Percentiles rank a stretch among this genome's conserved stretches.
Evolutionary conservation across 2,329 filamentous ascomycete species (phyloP).

Genomic region (Fusarium clavum): DNA sequence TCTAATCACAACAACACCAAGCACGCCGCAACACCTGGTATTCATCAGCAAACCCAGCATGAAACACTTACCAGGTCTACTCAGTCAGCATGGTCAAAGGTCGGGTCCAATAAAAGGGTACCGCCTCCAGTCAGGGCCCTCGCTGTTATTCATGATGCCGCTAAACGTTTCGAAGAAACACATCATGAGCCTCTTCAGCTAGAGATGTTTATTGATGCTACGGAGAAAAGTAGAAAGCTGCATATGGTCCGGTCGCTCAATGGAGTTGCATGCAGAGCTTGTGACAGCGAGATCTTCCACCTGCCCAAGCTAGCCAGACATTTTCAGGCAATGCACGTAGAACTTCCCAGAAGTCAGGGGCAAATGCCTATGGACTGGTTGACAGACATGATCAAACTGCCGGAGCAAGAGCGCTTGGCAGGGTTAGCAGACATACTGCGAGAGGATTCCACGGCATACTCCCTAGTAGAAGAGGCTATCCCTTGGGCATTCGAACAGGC

Average conservation of each 20-base stretch:
- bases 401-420: constrained; percentile 50
- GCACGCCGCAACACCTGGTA: neutral
- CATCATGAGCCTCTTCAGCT: constrained; percentile 70
- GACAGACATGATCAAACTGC: constrained; percentile 59
- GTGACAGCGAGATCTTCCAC: constrained; percentile 61
- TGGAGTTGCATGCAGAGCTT: constrained; percentile 67
- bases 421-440: constrained; percentile 46
- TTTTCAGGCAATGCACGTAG: constrained; percentile 61
- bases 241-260: constrained; percentile 66
- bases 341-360: constrained; percentile 41
- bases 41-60: constrained; percentile 58
- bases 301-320: constrained; percentile 70
- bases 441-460: constrained; percentile 49
- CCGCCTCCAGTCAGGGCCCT: constrained; percentile 71
- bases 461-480: constrained; percentile 55
- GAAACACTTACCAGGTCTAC: constrained; percentile 66
- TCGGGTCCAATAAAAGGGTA: constrained; percentile 69
- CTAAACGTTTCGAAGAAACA: constrained; percentile 65
- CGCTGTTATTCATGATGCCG: constrained; percentile 72
- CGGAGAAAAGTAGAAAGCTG: constrained; percentile 69
- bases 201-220: constrained; percentile 67
- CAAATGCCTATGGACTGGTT: constrained; percentile 56
- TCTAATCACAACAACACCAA: constrained; percentile 2
- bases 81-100: constrained; percentile 71
- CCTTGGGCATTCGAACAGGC: constrained; percentile 49